Evolutionary conservation across 2,329 filamentous ascomycete species (phyloP), one percentile per base, ranked within the genome.

Genomic region (Bipolaris zeicola): DNA sequence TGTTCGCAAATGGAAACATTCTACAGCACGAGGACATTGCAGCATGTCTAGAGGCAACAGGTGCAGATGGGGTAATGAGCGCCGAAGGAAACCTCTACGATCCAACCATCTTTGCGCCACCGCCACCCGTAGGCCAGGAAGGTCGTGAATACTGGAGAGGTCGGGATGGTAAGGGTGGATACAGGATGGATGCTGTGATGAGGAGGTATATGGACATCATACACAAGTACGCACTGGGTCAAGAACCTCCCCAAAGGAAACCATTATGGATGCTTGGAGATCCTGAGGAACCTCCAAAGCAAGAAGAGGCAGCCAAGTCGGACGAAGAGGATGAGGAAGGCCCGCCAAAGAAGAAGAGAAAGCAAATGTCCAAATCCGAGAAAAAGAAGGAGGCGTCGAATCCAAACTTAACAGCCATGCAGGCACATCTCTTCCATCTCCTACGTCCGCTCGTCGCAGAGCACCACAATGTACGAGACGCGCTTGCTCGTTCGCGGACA

Each of bases 1-100:
- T 99, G 2, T 98, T 99, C 72, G 95, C 95, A 3, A 99, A 99
- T 75, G 95, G 95, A 11, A 99, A 99, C 71, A 89, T 97, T 34
- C 79, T 99, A 56, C 89, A 91, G 73, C 83, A 89, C 56, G 87
- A 82, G 0, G 94, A 99, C 72, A 80, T 99, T 10, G 84, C 89
- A 48, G 80, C 79, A 18, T 98, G 94, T 70, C 79, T 99, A 18
- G 85, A 87, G 47, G 91, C 83, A 4, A 99, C 95, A 0, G 92
- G 93, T 1, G 94, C 89, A 1, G 95, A 99, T 74, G 95, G 85
- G 16, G 87, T 99, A 49, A 98, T 99, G 95, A 94, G 89, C 64
- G 95, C 95, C 5, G 95, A 99, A 77, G 95, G 92, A 0, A 96
- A 97, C 72, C 83, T 99, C 0, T 94, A 92, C 70, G 92, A 99